Evolutionary conservation across 148 eudicot genomes (phyloP), one percentile per base, ranked within the genome.

Genomic region (Dysphania ambrosioides): DNA sequence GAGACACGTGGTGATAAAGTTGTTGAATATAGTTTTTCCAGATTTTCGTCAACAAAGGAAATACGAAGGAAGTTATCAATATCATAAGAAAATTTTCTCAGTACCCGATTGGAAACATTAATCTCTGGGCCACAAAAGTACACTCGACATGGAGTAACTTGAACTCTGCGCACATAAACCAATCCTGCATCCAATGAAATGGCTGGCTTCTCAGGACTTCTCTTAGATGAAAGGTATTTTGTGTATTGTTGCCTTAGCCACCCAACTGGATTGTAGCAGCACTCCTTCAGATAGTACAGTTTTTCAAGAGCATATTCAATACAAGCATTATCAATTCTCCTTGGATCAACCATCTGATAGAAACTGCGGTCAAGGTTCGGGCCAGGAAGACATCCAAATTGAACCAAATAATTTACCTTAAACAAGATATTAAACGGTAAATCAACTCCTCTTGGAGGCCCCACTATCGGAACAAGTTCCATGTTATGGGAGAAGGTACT

Each of bases 81-180:
- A 41, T 90, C 83, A 29, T 80, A 53, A 2, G 72, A 42, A 80
- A 41, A 90, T 23, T 90, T 73, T 66, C 98, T 83, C 38, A 91
- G 26, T 5, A 94, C 97, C 7, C 97, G 89, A 67, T 91, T 91
- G 19, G 98, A 94, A 68, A 88, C 81, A 77, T 91, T 94, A 38
- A 91, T 84, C 83, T 94, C 97, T 11, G 98, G 98, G 38, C 98
- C 97, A 73, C 83, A 87, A 66, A 91, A 91, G 80, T 88, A 91
- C 12, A 94, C 88, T 85, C 77, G 83, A 68, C 81, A 82, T 19
- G 98, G 98, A 73, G 96, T 94, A 73, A 94, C 83, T 79, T 81
- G 91, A 75, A 85, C 86, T 81, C 96, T 75, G 41, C 87, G 90
- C 6, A 90, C 88, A 74, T 90, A 88, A 1, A 88, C 96, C 74